phyloP scores from a whole-genome alignment of 2,329 filamentous ascomycete species.

The Pezicula carpinea region DNA sequence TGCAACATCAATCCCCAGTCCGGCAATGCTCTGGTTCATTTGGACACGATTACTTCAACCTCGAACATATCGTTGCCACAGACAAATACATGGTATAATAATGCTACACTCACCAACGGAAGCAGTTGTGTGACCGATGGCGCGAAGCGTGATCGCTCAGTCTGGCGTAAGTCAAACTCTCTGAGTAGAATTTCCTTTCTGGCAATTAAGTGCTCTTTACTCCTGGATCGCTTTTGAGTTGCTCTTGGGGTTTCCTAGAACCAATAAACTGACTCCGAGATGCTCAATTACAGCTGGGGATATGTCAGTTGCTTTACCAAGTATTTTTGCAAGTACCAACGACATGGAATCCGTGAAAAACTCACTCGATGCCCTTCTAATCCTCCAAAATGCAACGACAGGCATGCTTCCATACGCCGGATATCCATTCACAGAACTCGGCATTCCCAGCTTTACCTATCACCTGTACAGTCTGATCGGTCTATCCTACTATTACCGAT shows the following conservation, averaged over 20 bases:
- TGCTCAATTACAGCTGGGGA: too few species aligned
- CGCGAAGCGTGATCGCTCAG: constrained; percentile 50
- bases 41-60: not conserved
- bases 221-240: too few species aligned
- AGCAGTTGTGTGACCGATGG: constrained; percentile 37
- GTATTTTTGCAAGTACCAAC: constrained; percentile 49
- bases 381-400: constrained; percentile 25
- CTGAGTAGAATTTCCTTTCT: too few species aligned
- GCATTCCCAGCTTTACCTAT: constrained; percentile 48
- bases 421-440: constrained; percentile 35
- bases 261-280: too few species aligned
- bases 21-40: constrained; percentile 32
- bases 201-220: too few species aligned
- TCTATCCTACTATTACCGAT: constrained; percentile 52
- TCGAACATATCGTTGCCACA: constrained; percentile 37
- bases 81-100: constrained; percentile 34
- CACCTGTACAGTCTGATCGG: constrained; percentile 54
- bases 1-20: constrained; percentile 21
- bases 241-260: too few species aligned
- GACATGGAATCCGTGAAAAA: constrained; percentile 43
- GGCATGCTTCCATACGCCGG: constrained; percentile 46
- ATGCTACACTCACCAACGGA: constrained; percentile 15
- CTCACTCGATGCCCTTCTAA: constrained; percentile 42
- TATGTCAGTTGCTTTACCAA: constrained; percentile 1
- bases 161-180: too few species aligned